Evolutionary conservation across 177 flowering plant species (phyloP).

Genomic region (Telopea speciosissima): DNA sequence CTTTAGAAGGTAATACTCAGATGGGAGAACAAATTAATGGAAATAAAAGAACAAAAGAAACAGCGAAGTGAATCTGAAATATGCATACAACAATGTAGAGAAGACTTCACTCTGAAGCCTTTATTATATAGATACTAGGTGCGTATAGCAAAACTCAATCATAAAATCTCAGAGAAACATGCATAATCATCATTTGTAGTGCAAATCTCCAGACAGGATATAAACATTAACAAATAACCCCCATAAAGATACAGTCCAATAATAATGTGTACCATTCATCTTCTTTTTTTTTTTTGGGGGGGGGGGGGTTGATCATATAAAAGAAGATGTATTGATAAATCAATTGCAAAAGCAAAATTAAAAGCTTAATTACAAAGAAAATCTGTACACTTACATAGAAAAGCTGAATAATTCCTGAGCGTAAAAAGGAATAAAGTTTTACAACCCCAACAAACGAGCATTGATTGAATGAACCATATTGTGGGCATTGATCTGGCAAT

Average conservation of each 20-base stretch:
- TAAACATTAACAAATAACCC: background rate
- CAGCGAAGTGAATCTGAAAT: background rate
- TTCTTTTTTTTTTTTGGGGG: too few relatives aligned
- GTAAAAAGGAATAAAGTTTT: constrained; percentile 47
- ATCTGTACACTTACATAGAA: constrained; percentile 74
- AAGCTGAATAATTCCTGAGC: constrained; percentile 51
- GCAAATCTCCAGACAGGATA: background rate
- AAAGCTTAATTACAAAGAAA: constrained; percentile 57
- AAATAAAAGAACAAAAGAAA: too few relatives aligned
- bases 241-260: background rate
- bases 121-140: background rate
- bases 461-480: constrained; percentile 25
- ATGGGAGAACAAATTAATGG: background rate
- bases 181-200: background rate
- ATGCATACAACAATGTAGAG: background rate
- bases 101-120: too few relatives aligned
- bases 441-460: constrained; percentile 33
- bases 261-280: background rate
- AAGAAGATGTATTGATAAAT: background rate
- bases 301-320: background rate
- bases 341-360: background rate
- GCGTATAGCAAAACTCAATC: background rate
- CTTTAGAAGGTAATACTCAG: too few relatives aligned
- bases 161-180: background rate
- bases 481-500: constrained; percentile 57